Evolutionary conservation across 1,139 yeast genomes (phyloP).

Genomic region (Blastobotrys indianensis): DNA sequence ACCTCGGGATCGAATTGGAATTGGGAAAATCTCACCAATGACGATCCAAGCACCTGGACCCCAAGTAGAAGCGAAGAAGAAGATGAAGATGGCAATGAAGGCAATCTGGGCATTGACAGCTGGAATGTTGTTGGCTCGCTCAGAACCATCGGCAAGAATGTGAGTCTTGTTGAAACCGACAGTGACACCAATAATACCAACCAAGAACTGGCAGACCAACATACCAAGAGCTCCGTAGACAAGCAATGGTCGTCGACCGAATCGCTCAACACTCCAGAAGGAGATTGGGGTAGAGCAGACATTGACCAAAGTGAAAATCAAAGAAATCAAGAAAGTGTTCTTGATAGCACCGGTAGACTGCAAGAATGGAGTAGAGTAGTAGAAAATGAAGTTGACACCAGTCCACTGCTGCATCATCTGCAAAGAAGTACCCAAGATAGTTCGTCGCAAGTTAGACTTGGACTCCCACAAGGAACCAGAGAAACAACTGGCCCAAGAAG

Average conservation of each 20-base stretch:
- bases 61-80: slow-evolving; percentile 71
- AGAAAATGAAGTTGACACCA: slow-evolving; percentile 62
- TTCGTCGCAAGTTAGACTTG: slow-evolving; percentile 9
- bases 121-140: slow-evolving; percentile 43
- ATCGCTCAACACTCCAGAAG: slow-evolving; percentile 28
- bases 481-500: too few relatives aligned
- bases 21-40: slow-evolving; percentile 65
- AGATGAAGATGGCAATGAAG: slow-evolving; percentile 39
- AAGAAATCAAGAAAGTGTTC: slow-evolving; percentile 21
- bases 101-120: slow-evolving; percentile 39
- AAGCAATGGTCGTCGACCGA: slow-evolving; percentile 7
- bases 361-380: slow-evolving; percentile 61
- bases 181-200: slow-evolving; percentile 39
- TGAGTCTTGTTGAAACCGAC: slow-evolving; percentile 41
- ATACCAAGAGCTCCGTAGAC: slow-evolving; percentile 7
- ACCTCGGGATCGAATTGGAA: slow-evolving; percentile 66
- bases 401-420: slow-evolving; percentile 63
- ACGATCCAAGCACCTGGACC: slow-evolving; percentile 76
- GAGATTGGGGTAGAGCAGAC: slow-evolving; percentile 10
- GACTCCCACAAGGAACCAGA: too few relatives aligned
- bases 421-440: slow-evolving; percentile 13
- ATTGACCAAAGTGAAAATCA: slow-evolving; percentile 23
- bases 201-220: slow-evolving; percentile 10
- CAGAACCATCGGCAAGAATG: slow-evolving; percentile 27
- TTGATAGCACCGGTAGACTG: slow-evolving; percentile 42